These are phyloP conservation scores for Penicillium concentricum DNA, from an alignment of 2,329 filamentous ascomycete species.

Conservation along the genomic window DNA sequence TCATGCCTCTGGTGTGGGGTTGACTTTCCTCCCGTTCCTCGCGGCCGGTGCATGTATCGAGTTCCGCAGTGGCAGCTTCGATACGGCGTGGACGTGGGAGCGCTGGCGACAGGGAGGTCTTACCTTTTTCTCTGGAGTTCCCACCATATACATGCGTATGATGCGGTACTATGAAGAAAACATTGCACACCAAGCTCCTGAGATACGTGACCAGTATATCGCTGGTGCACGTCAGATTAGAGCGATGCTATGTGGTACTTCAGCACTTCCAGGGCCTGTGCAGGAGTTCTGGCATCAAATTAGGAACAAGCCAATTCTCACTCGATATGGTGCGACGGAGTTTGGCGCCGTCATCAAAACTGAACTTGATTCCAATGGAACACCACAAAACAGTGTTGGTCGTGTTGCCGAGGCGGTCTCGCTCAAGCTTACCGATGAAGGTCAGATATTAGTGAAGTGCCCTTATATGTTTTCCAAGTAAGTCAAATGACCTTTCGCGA, in stretches of 20 bases:
- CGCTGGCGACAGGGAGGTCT: slow-evolving; percentile 42
- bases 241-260: slow-evolving; percentile 40
- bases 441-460: slow-evolving; percentile 46
- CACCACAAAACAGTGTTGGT: slow-evolving; percentile 30
- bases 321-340: slow-evolving; percentile 48
- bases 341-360: slow-evolving; percentile 47
- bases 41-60: slow-evolving; percentile 47
- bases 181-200: slow-evolving; percentile 25
- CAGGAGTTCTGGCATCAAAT: slow-evolving; percentile 49
- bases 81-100: slow-evolving; percentile 45
- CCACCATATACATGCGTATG: slow-evolving; percentile 50
- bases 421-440: slow-evolving; percentile 48
- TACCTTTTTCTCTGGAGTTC: slow-evolving; percentile 50
- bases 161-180: slow-evolving; percentile 42
- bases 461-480: slow-evolving; percentile 41
- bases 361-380: slow-evolving; percentile 29
- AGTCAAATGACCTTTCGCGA: slow-evolving; percentile 10
- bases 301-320: slow-evolving; percentile 36
- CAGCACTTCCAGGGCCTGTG: slow-evolving; percentile 50
- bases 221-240: slow-evolving; percentile 32
- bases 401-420: slow-evolving; percentile 40
- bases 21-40: slow-evolving; percentile 48
- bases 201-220: slow-evolving; percentile 39
- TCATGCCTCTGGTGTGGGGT: slow-evolving; percentile 45
- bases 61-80: slow-evolving; percentile 45